Percentiles rank a stretch among this genome's conserved stretches.
These are phyloP conservation scores for Clonostachys solani DNA, from an alignment of 2,329 filamentous ascomycete species.

Conservation along the genomic window DNA sequence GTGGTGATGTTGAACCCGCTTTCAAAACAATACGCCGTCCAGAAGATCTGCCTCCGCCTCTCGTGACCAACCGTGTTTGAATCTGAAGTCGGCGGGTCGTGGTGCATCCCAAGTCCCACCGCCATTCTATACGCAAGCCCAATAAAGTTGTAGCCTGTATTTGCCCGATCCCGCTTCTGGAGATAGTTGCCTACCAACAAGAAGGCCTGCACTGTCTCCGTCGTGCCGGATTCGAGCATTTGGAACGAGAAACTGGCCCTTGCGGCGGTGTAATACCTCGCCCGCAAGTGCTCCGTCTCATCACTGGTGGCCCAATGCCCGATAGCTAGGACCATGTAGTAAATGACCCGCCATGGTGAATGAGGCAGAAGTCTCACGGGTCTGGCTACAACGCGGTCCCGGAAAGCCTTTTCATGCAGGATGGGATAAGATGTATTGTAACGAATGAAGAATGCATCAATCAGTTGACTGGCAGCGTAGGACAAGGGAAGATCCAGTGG, in stretches of 20 bases:
- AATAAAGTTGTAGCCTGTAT: constrained; percentile 44
- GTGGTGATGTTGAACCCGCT: constrained; percentile 39
- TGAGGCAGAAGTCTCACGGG: constrained; percentile 14
- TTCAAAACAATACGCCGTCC: constrained; percentile 31
- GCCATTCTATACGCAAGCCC: constrained; percentile 42
- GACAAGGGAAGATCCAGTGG: neutral
- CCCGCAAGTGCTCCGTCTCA: neutral
- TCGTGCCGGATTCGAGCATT: constrained; percentile 33
- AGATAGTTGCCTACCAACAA: constrained; percentile 23
- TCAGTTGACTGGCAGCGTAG: constrained; percentile 9
- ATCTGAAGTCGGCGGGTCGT: constrained; percentile 26
- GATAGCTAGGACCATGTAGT: constrained; percentile 13
- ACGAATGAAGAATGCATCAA: constrained; percentile 31
- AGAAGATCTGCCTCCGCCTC: constrained; percentile 22
- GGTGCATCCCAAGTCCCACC: constrained; percentile 41
- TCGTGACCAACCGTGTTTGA: constrained; percentile 18
- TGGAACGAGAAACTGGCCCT: constrained; percentile 26
- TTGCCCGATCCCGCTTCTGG: constrained; percentile 44
- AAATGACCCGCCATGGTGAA: neutral
- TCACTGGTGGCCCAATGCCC: constrained; percentile 18
- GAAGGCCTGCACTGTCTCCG: constrained; percentile 34
- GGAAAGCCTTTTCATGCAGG: constrained; percentile 34
- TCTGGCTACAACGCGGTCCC: constrained; percentile 8
- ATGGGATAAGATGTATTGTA: constrained; percentile 37
- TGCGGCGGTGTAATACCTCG: constrained; percentile 13